These are phyloP conservation scores for Aspergillus sclerotialis DNA, from an alignment of 2,329 filamentous ascomycete genomes.

Conservation along the genomic window DNA sequence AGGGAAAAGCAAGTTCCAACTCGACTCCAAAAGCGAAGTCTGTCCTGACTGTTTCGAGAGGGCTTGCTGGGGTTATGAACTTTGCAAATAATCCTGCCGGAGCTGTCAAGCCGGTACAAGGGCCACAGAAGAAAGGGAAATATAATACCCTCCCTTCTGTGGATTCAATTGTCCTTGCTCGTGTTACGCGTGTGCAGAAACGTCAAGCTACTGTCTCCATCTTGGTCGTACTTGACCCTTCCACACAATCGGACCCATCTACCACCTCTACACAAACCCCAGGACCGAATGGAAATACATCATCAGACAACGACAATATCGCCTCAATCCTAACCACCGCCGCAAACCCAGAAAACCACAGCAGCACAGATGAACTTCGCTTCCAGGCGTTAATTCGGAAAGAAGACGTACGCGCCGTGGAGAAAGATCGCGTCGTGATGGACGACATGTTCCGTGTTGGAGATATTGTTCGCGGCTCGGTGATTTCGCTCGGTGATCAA, in stretches of 20 bases:
- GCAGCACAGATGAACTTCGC: slow-evolving; percentile 53
- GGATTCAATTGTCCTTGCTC: slow-evolving; percentile 70
- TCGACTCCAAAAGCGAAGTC: slow-evolving; percentile 28
- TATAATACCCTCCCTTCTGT: slow-evolving; percentile 76
- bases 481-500: slow-evolving; percentile 90
- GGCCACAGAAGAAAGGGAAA: slow-evolving; percentile 33
- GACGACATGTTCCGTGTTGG: slow-evolving; percentile 87
- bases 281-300: slow-evolving; percentile 11
- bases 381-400: slow-evolving; percentile 80
- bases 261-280: slow-evolving; percentile 14
- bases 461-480: slow-evolving; percentile 79
- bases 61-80: neutral
- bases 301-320: slow-evolving; percentile 32
- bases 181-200: slow-evolving; percentile 77
- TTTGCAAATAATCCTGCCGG: no score
- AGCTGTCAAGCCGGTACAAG: neutral
- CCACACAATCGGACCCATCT: no score
- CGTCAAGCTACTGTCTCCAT: slow-evolving; percentile 82
- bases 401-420: slow-evolving; percentile 89
- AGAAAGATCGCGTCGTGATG: slow-evolving; percentile 91
- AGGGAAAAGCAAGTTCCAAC: slow-evolving; percentile 30
- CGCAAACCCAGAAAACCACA: slow-evolving; percentile 34
- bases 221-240: slow-evolving; percentile 63
- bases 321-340: slow-evolving; percentile 30
- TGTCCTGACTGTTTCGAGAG: slow-evolving; percentile 33